Evolutionary conservation across 2,329 filamentous ascomycete species (phyloP).

Genomic region (Pseudopyrenochaeta lycopersici): DNA sequence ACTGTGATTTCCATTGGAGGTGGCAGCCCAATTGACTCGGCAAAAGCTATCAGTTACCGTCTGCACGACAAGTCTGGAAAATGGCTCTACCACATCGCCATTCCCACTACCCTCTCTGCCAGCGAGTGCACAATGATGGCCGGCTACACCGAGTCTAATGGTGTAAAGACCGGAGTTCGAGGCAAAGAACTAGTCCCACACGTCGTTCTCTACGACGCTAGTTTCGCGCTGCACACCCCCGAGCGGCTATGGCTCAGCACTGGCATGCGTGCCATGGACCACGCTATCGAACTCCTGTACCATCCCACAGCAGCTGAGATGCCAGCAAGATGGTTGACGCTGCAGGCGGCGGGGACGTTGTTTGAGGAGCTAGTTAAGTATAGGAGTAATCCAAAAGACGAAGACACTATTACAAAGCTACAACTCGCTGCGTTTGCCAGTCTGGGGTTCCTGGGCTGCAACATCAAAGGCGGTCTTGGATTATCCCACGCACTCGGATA

Average conservation of each 20-base stretch:
- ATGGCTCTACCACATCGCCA: conserved; percentile 49
- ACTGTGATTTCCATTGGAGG: conserved; percentile 66
- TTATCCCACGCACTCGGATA: conserved; percentile 60
- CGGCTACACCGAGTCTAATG: conserved; percentile 60
- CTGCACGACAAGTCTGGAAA: conserved; percentile 45
- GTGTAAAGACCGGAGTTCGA: conserved; percentile 60
- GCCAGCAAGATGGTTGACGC: conserved; percentile 56
- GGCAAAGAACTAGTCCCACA: conserved; percentile 55
- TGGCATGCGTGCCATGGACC: conserved; percentile 63
- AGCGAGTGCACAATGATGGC: conserved; percentile 64
- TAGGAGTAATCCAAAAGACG: conserved; percentile 55
- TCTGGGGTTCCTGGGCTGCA: conserved; percentile 60
- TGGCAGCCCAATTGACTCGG: conserved; percentile 62
- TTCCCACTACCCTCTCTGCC: conserved; percentile 56
- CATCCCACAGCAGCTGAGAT: conserved; percentile 62
- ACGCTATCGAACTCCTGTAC: conserved; percentile 64
- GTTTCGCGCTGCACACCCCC: conserved; percentile 62
- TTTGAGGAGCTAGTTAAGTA: conserved; percentile 60
- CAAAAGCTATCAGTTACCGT: conserved; percentile 50
- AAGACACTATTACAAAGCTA: conserved; percentile 60
- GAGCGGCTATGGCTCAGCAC: conserved; percentile 60
- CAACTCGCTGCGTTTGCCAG: conserved; percentile 63
- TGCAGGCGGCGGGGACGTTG: conserved; percentile 57
- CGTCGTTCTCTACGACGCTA: conserved; percentile 63
- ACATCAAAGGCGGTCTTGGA: conserved; percentile 61